Conservation (phyloP, 2,329 filamentous ascomycete species). For the Apiospora arundinis region DNA sequence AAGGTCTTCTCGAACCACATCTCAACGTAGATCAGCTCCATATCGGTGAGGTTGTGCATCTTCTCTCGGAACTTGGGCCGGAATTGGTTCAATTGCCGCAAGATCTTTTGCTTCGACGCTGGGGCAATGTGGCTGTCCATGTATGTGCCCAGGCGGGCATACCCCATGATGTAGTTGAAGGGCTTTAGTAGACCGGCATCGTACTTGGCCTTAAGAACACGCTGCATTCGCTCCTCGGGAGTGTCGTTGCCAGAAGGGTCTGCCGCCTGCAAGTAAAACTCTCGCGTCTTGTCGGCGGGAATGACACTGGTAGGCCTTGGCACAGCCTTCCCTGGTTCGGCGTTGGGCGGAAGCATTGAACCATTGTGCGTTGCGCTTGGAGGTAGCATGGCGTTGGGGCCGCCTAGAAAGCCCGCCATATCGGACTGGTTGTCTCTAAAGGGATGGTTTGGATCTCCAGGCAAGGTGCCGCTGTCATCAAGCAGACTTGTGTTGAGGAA, state of each 20-base stretch:
- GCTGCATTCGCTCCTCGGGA: slow-evolving; percentile 94
- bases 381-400: slow-evolving; percentile 40
- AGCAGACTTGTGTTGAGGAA: slow-evolving; percentile 92
- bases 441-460: slow-evolving; percentile 65
- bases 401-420: slow-evolving; percentile 53
- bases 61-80: slow-evolving; percentile 95
- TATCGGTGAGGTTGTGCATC: slow-evolving; percentile 89
- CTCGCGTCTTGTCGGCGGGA: slow-evolving; percentile 74
- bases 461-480: slow-evolving; percentile 78
- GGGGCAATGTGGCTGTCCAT: slow-evolving; percentile 88
- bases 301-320: slow-evolving; percentile 66
- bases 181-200: slow-evolving; percentile 93
- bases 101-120: slow-evolving; percentile 85
- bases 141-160: slow-evolving; percentile 86
- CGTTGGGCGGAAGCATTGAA: slow-evolving; percentile 57
- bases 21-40: slow-evolving; percentile 92
- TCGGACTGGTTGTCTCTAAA: slow-evolving; percentile 50
- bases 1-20: slow-evolving; percentile 99
- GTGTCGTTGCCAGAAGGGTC: slow-evolving; percentile 86
- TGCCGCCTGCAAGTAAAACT: slow-evolving; percentile 97
- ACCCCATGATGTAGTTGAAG: slow-evolving; percentile 98
- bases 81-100: slow-evolving; percentile 90
- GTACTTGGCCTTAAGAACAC: slow-evolving; percentile 92
- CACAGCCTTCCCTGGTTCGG: slow-evolving; percentile 59
- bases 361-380: slow-evolving; percentile 44